phyloP scores from a whole-genome alignment of 179 eudicot species.

The Drosera spatulata region DNA sequence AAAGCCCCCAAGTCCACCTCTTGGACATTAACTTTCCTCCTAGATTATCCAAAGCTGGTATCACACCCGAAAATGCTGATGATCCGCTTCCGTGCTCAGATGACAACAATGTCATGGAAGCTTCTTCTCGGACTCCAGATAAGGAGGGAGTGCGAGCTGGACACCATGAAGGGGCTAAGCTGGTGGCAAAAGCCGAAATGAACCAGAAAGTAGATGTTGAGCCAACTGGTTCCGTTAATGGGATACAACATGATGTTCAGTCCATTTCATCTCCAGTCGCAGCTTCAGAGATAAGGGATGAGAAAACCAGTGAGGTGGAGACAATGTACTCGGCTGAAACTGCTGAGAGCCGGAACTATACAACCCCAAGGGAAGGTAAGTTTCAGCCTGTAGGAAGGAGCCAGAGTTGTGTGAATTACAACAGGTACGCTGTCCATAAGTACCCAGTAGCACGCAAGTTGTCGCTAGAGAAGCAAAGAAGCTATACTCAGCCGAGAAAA shows the following conservation, averaged over 20 bases:
- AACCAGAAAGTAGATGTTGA: slow-evolving; percentile 21
- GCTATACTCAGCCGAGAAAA: slow-evolving; percentile 53
- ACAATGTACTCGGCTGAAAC: slow-evolving; percentile 98
- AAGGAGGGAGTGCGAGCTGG: slow-evolving; percentile 12
- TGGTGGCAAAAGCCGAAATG: not conserved
- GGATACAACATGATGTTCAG: slow-evolving; percentile 54
- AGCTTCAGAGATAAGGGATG: slow-evolving; percentile 34
- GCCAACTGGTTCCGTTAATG: slow-evolving; percentile 59
- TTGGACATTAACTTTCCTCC: slow-evolving; percentile 80
- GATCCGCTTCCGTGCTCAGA: slow-evolving; percentile 23
- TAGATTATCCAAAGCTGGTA: slow-evolving; percentile 25
- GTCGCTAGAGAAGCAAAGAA: slow-evolving; percentile 50
- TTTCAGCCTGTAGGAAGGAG: slow-evolving; percentile 83
- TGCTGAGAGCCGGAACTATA: slow-evolving; percentile 82
- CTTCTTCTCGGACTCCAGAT: slow-evolving; percentile 10
- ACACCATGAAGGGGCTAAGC: slow-evolving; percentile 1
- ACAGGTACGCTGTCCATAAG: slow-evolving; percentile 67
- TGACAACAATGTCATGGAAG: slow-evolving; percentile 30
- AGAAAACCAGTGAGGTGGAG: slow-evolving; percentile 74
- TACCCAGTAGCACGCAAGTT: slow-evolving; percentile 50
- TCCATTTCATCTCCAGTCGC: slow-evolving; percentile 53
- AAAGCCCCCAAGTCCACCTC: slow-evolving; percentile 40
- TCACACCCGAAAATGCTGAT: slow-evolving; percentile 11
- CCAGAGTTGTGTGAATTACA: slow-evolving; percentile 86
- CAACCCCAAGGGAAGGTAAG: slow-evolving; percentile 56